Conservation (phyloP, 805 yeast genomes). For the Scheffersomyces coipomensis region DNA sequence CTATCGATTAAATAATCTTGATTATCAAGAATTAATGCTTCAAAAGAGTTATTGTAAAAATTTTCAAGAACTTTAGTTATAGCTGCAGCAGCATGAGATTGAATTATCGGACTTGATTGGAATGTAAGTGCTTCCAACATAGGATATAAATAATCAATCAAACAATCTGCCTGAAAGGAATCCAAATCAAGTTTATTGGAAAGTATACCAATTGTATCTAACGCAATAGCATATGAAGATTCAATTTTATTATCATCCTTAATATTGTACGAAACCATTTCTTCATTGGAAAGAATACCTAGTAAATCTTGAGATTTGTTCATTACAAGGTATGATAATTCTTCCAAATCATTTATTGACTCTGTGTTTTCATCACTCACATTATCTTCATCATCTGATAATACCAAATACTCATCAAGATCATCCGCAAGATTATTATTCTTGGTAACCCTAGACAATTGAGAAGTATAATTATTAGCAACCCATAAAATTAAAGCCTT, state of each 20-base stretch:
- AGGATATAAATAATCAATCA: constrained; percentile 72
- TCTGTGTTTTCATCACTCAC: constrained; percentile 8
- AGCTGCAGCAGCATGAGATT: constrained; percentile 54
- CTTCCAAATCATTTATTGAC: constrained; percentile 13
- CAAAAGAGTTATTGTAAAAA: constrained; percentile 55
- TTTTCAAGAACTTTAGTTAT: constrained; percentile 47
- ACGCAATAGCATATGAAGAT: constrained; percentile 35
- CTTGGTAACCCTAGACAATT: constrained; percentile 9
- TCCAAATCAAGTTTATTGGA: constrained; percentile 19
- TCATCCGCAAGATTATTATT: constrained; percentile 3
- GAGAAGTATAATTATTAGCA: constrained; percentile 18
- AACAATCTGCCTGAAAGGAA: constrained; percentile 45
- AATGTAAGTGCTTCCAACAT: constrained; percentile 70
- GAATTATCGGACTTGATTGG: constrained; percentile 42
- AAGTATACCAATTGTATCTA: constrained; percentile 42
- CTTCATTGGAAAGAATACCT: constrained; percentile 14
- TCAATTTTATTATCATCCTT: constrained; percentile 14
- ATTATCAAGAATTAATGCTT: constrained; percentile 58
- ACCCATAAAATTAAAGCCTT: constrained; percentile 30
- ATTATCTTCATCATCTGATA: constrained; percentile 16
- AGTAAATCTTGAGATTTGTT: constrained; percentile 41
- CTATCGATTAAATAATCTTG: constrained; percentile 81
- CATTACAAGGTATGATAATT: constrained; percentile 27
- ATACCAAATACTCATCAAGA: constrained; percentile 20
- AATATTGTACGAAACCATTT: background rate